These are phyloP conservation scores for Penicillium sp. DNA, from an alignment of 2,329 filamentous ascomycete species.

Conservation along the genomic window DNA sequence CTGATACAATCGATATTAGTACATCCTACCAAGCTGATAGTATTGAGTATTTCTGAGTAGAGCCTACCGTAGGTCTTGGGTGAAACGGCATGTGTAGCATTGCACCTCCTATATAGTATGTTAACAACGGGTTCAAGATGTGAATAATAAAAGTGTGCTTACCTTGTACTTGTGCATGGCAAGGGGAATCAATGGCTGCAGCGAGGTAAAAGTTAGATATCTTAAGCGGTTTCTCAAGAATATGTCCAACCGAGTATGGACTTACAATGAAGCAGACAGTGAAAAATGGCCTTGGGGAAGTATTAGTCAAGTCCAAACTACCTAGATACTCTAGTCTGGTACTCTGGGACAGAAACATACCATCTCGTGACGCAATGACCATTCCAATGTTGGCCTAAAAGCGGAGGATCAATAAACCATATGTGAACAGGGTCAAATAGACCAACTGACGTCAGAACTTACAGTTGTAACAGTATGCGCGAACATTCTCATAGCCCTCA, in stretches of 20 bases:
- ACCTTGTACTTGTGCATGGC: conserved; percentile 35
- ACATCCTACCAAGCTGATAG: background rate
- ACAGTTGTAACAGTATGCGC: conserved; percentile 42
- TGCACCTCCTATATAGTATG: conserved; percentile 27
- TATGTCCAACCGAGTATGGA: background rate
- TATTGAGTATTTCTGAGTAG: background rate
- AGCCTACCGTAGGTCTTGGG: conserved; percentile 31
- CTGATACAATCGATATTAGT: conserved; percentile 13
- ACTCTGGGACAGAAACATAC: conserved; percentile 19
- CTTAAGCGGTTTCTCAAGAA: background rate
- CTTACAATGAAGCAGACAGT: conserved; percentile 40
- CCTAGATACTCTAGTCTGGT: background rate
- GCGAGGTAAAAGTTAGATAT: conserved; percentile 8
- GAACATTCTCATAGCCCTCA: conserved; percentile 40
- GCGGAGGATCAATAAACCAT: background rate
- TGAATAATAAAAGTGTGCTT: background rate
- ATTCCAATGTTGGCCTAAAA: conserved; percentile 37
- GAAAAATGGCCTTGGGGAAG: conserved; percentile 34
- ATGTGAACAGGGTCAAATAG: background rate
- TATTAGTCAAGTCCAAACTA: conserved; percentile 5
- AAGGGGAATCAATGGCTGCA: conserved; percentile 34
- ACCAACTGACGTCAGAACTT: conserved; percentile 14
- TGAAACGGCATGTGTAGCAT: conserved; percentile 33
- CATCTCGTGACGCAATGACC: conserved; percentile 39
- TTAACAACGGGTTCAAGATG: background rate